phyloP scores from a whole-genome alignment of 441 rosid genomes.

The Pelargonium cotyledonis region DNA sequence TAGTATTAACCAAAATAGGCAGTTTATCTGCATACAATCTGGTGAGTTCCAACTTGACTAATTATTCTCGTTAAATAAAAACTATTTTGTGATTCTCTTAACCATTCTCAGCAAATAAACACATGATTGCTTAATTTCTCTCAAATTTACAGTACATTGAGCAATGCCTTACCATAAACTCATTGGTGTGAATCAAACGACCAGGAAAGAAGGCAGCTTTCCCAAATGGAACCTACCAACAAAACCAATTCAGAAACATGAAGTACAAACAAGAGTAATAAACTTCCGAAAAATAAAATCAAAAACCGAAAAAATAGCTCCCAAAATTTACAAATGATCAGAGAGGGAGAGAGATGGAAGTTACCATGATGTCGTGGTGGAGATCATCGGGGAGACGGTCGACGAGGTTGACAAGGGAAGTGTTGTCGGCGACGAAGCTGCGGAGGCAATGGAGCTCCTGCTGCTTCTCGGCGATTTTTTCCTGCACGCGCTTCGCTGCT shows the following conservation, averaged over 20 bases:
- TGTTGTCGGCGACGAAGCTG: slow-evolving; percentile 58
- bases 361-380: slow-evolving; percentile 69
- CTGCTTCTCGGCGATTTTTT: slow-evolving; percentile 47
- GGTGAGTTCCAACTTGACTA: too few relatives aligned
- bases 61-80: too few relatives aligned
- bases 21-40: too few relatives aligned
- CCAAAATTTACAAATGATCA: not conserved
- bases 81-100: too few relatives aligned
- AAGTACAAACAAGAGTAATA: not conserved
- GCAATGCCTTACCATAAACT: slow-evolving; percentile 47
- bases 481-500: slow-evolving; percentile 64
- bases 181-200: slow-evolving; percentile 78
- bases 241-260: not conserved
- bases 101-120: not conserved
- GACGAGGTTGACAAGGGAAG: slow-evolving; percentile 49
- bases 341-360: slow-evolving; percentile 2
- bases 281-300: too few relatives aligned
- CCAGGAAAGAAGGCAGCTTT: slow-evolving; percentile 84
- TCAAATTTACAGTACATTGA: not conserved
- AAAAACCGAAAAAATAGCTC: too few relatives aligned
- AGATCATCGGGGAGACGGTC: slow-evolving; percentile 71
- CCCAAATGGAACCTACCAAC: slow-evolving; percentile 66
- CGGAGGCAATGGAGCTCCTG: slow-evolving; percentile 42
- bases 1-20: not conserved
- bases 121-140: not conserved